Evolutionary conservation across 805 yeast genomes (phyloP).

Genomic region (Wickerhamia fluorescens): DNA sequence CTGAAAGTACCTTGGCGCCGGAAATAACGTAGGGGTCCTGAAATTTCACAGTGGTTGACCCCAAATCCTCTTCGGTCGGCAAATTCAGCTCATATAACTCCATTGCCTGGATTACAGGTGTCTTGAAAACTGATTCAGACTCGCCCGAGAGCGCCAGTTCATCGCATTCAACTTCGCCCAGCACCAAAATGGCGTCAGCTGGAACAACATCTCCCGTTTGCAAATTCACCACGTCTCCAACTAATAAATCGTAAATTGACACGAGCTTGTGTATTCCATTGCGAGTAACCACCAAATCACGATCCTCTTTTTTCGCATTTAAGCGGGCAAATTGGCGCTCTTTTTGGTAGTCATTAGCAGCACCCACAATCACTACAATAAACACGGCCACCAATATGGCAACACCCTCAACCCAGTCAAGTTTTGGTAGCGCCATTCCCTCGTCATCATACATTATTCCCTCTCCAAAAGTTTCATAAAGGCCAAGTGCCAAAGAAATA

Average conservation of each 20-base stretch:
- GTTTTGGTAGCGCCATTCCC: conserved; percentile 70
- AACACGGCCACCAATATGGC: conserved; percentile 89
- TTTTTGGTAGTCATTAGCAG: conserved; percentile 94
- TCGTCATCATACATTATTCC: conserved; percentile 71
- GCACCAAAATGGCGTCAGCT: conserved; percentile 71
- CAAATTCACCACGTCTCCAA: conserved; percentile 75
- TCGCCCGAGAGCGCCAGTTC: conserved; percentile 95
- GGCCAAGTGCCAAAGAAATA: conserved; percentile 81
- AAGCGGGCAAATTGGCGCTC: conserved; percentile 87
- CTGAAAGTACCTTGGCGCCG: conserved; percentile 82
- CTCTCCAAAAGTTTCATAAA: conserved; percentile 87
- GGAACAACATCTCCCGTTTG: conserved; percentile 96
- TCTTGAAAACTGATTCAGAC: conserved; percentile 71
- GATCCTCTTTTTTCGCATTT: conserved; percentile 81
- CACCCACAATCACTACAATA: conserved; percentile 89
- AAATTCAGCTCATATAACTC: conserved; percentile 20
- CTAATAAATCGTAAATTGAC: conserved; percentile 68
- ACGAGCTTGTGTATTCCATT: conserved; percentile 61
- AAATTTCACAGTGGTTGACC: conserved; percentile 32
- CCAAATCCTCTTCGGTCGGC: conserved; percentile 31
- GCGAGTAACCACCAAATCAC: conserved; percentile 71
- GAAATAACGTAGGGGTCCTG: conserved; percentile 84
- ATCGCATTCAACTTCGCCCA: conserved; percentile 80
- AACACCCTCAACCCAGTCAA: conserved; percentile 98
- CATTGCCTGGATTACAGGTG: conserved; percentile 43